Evolutionary conservation across 1,139 yeast genomes (phyloP), one percentile per base, ranked within the genome.

Genomic region (Scheffersomyces insectosa): DNA sequence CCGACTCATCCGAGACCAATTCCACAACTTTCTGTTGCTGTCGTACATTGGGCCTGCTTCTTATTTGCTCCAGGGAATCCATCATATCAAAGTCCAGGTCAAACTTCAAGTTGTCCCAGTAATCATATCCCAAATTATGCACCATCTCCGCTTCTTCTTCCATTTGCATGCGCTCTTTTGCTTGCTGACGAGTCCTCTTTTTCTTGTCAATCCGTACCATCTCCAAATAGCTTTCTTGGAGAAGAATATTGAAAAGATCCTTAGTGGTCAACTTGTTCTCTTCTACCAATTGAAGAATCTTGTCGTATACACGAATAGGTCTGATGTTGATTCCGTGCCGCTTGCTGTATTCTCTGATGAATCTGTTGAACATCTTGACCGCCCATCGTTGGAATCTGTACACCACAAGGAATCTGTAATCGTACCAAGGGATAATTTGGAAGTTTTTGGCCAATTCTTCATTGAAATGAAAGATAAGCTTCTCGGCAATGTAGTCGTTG

Each of bases 381-480:
- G 62, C 56, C 79, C 79, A 73, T 42, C 43, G 42, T 44, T 70
- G 72, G 46, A 69, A 69, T 33, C 60, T 60, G 29, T 52, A 57
- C 3, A 59, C 48, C 12, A 72, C 47, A 30, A 72, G 31, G 9
- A 56, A 44, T 11, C 53, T 45, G 11, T 58, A 62, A 42, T 58
- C 59, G 42, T 63, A 64, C 62, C 69, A 64, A 20, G 43, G 47
- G 12, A 60, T 47, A 6, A 65, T 36, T 36, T 52, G 52, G 33
- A 50, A 37, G 25, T 57, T 54, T 5, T 50, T 45, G 9, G 50
- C 44, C 16, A 59, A 48, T 9, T 50, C 49, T n/a, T 49, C 38
- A 28, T 53, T 55, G 51, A 57, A 67, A 31, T 59, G 63, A 33
- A 54, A 51, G 37, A 55, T 53, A 33, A 70, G 50, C 47, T 58